Conservation (phyloP, 306 rosid species). For the Senna tora region DNA sequence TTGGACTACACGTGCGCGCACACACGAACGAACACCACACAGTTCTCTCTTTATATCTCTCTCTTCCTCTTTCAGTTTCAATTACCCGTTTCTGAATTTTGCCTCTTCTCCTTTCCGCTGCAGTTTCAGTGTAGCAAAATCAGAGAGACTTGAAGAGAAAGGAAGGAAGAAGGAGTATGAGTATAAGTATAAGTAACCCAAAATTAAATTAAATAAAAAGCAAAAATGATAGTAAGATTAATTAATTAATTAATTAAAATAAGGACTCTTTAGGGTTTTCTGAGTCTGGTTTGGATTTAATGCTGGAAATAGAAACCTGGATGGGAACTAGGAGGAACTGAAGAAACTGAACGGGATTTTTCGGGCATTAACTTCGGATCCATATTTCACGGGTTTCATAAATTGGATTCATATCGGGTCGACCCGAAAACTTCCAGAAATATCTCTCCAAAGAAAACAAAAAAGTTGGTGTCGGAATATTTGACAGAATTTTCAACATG, state of each 20-base stretch:
- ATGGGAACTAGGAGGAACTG: background rate
- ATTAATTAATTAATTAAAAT: background rate
- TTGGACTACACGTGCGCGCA: conserved; percentile 26
- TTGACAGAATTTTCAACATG: background rate
- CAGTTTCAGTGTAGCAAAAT: conserved; percentile 30
- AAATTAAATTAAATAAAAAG: background rate
- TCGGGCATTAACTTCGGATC: background rate
- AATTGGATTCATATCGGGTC: background rate
- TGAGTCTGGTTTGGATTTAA: background rate
- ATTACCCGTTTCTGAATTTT: conserved; percentile 24
- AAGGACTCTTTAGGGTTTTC: background rate
- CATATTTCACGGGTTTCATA: background rate
- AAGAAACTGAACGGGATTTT: background rate
- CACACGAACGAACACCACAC: conserved; percentile 6
- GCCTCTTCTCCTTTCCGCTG: conserved; percentile 37
- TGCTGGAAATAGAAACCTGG: background rate
- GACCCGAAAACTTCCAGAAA: background rate
- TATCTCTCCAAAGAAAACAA: background rate
- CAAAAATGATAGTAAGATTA: background rate
- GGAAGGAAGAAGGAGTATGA: background rate
- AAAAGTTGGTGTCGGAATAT: background rate
- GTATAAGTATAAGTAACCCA: background rate
- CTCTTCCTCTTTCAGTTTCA: background rate
- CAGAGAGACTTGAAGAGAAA: conserved; percentile 23
- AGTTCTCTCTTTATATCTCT: background rate